A percentile compares a stretch with the other conserved stretches of the same genome.
Evolutionary conservation across 306 rosid species (phyloP).

Genomic region (Quercus parvula): DNA sequence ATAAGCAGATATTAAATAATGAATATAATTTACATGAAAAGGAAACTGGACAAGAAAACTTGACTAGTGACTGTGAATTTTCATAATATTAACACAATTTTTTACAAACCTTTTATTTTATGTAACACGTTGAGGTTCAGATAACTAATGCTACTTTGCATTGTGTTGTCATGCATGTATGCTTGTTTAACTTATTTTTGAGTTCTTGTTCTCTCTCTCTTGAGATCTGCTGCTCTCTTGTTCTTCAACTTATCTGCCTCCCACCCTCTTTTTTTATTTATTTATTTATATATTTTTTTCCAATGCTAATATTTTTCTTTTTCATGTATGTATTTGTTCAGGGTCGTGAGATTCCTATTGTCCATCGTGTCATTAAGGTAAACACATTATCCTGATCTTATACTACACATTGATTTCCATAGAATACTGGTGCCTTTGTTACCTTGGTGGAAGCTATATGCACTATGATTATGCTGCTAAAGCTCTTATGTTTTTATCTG

Average conservation of each 20-base stretch:
- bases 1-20: background rate
- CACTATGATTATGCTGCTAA: background rate
- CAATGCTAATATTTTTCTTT: constrained; percentile 10
- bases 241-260: background rate
- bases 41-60: background rate
- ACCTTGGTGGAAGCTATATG: background rate
- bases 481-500: background rate
- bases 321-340: constrained; percentile 16
- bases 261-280: background rate
- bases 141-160: background rate
- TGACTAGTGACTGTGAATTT: background rate
- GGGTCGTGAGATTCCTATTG: constrained; percentile 98
- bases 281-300: background rate
- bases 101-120: background rate
- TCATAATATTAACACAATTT: background rate
- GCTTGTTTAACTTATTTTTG: background rate
- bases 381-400: background rate
- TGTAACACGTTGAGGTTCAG: background rate
- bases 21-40: background rate
- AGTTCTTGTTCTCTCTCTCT: background rate
- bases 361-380: constrained; percentile 93
- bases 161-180: background rate
- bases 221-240: background rate
- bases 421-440: background rate
- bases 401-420: background rate